These are phyloP conservation scores for Nemania diffusa DNA, from an alignment of 2,329 filamentous ascomycete genomes.

Conservation along the genomic window DNA sequence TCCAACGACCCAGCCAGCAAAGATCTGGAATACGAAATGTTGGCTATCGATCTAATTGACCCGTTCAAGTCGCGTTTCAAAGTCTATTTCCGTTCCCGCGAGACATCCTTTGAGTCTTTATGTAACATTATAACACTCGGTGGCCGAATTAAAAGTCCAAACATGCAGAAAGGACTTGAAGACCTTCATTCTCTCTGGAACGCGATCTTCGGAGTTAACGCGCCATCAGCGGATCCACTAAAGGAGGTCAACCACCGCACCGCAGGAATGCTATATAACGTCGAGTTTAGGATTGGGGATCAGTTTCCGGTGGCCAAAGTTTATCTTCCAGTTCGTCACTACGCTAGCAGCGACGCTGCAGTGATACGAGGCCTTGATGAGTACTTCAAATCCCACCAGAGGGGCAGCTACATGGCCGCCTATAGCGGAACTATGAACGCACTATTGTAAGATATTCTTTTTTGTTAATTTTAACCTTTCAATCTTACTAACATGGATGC, in stretches of 20 bases:
- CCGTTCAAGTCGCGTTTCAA: conserved; percentile 26
- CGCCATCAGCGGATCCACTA: background rate
- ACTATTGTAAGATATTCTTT: conserved; percentile 26
- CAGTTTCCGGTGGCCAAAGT: conserved; percentile 20
- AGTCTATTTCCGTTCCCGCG: conserved; percentile 31
- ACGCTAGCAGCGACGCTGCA: conserved; percentile 13
- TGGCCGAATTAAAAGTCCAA: background rate
- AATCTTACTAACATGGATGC: conserved; percentile 4
- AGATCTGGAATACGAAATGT: conserved; percentile 28
- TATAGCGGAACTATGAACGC: conserved; percentile 21
- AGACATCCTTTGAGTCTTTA: conserved; percentile 22
- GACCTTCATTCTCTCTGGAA: conserved; percentile 28
- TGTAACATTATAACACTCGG: conserved; percentile 19
- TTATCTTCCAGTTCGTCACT: conserved; percentile 36
- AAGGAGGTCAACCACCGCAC: conserved; percentile 24
- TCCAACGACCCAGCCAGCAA: background rate
- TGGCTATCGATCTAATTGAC: conserved; percentile 33
- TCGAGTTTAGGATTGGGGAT: conserved; percentile 28
- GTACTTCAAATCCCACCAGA: conserved; percentile 20
- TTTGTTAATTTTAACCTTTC: background rate
- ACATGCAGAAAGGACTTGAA: conserved; percentile 16
- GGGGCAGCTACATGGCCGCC: conserved; percentile 15
- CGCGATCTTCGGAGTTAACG: conserved; percentile 12
- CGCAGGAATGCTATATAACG: conserved; percentile 34
- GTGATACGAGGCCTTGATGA: conserved; percentile 16